These are phyloP conservation scores for Apiospora pterosperma DNA, from an alignment of 2,329 filamentous ascomycete species.

Conservation along the genomic window DNA sequence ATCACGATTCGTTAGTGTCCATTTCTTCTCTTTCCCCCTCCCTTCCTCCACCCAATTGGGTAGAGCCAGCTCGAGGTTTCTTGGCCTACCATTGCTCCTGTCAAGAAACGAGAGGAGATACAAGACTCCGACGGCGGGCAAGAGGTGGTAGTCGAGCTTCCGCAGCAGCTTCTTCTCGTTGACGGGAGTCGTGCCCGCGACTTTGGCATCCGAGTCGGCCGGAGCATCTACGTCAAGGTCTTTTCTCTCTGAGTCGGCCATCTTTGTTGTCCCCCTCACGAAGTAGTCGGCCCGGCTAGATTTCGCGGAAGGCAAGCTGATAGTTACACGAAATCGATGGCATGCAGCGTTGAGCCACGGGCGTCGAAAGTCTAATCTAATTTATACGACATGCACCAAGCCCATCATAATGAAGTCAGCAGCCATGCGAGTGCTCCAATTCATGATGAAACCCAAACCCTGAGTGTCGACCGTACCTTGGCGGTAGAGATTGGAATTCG, in stretches of 20 bases:
- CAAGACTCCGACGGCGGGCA: conserved; percentile 51
- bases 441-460: neutral
- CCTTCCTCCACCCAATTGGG: neutral
- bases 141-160: conserved; percentile 49
- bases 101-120: conserved; percentile 57
- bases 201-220: conserved; percentile 19
- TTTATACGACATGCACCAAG: neutral
- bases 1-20: neutral
- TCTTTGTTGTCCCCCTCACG: neutral
- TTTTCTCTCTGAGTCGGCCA: neutral
- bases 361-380: neutral
- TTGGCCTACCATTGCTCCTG: conserved; percentile 48
- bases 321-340: neutral
- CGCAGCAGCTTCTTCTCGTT: conserved; percentile 56
- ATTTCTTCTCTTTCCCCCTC: conserved; percentile 4
- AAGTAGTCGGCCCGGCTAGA: neutral
- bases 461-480: neutral
- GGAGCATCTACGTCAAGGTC: conserved; percentile 9
- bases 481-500: neutral
- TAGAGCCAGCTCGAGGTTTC: neutral
- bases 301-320: neutral
- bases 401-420: neutral
- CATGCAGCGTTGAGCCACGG: too few species aligned
- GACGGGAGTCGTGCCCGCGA: conserved; percentile 22
- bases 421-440: neutral